A percentile compares a stretch with the other conserved stretches of the same genome.
Evolutionary conservation across 2,329 filamentous ascomycete genomes (phyloP).

Genomic region (Lecanicillium sp.): DNA sequence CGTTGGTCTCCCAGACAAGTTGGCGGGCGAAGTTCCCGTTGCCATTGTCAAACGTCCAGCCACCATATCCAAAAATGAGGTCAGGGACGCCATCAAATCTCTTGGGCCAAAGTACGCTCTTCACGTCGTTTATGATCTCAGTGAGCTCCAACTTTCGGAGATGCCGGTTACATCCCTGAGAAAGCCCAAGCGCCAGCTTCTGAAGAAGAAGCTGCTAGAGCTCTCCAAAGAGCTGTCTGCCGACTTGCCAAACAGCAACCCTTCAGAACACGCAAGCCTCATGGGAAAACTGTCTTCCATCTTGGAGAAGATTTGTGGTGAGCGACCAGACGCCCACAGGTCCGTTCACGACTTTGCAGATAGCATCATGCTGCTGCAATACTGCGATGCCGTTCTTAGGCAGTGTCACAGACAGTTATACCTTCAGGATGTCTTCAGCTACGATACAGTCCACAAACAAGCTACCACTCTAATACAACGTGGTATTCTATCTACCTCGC

Average conservation of each 20-base stretch:
- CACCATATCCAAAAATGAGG: conserved; percentile 21
- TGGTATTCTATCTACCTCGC: conserved; percentile 17
- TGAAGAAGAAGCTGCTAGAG: conserved; percentile 18
- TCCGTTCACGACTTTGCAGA: conserved; percentile 22
- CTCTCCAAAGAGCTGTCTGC: conserved; percentile 6
- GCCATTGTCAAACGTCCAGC: conserved; percentile 30
- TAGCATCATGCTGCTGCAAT: conserved; percentile 29
- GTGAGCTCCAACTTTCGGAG: conserved; percentile 28
- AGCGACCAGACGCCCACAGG: conserved; percentile 17
- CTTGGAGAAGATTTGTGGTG: conserved; percentile 20
- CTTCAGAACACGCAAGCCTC: conserved; percentile 13
- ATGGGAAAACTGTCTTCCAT: conserved; percentile 16
- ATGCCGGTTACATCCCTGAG: conserved; percentile 35
- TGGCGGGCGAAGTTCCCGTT: conserved; percentile 39
- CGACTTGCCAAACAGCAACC: not conserved
- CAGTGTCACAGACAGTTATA: conserved; percentile 21
- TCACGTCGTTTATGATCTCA: conserved; percentile 30
- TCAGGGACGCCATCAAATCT: conserved; percentile 20
- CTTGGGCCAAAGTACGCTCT: conserved; percentile 31
- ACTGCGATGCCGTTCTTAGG: conserved; percentile 24
- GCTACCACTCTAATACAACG: conserved; percentile 14
- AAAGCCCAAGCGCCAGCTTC: conserved; percentile 33
- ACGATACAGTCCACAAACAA: conserved; percentile 23
- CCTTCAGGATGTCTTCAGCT: conserved; percentile 23
- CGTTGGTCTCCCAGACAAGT: conserved; percentile 33